phyloP scores from a whole-genome alignment of 352 stramenopile genomes.

The Albugo candida region DNA sequence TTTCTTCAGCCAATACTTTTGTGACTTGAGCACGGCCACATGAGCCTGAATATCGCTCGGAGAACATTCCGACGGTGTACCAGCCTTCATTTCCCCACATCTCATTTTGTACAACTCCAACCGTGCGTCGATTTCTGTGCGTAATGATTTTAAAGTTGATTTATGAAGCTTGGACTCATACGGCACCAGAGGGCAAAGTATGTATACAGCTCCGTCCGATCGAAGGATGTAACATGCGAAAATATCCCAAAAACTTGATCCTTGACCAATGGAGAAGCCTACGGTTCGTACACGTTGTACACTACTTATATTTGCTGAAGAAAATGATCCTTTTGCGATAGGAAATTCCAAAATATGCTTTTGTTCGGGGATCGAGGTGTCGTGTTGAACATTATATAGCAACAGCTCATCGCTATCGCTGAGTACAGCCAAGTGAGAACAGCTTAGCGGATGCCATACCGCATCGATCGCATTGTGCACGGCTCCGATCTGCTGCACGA shows the following conservation, averaged over 20 bases:
- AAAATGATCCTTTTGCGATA: not conserved
- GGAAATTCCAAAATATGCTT: slow-evolving; percentile 32
- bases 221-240: slow-evolving; percentile 61
- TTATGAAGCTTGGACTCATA: slow-evolving; percentile 28
- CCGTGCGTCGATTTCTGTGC: slow-evolving; percentile 37
- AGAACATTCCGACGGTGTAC: not conserved
- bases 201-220: slow-evolving; percentile 46
- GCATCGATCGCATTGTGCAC: slow-evolving; percentile 32
- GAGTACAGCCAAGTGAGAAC: slow-evolving; percentile 47
- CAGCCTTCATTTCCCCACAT: slow-evolving; percentile 7
- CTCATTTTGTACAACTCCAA: slow-evolving; percentile 32
- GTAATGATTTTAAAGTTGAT: slow-evolving; percentile 24
- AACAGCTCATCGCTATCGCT: slow-evolving; percentile 56
- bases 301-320: not conserved
- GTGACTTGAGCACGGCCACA: slow-evolving; percentile 50
- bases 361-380: slow-evolving; percentile 54
- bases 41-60: slow-evolving; percentile 7
- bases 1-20: slow-evolving; percentile 70
- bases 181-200: slow-evolving; percentile 46
- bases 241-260: slow-evolving; percentile 45
- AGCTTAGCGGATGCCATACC: slow-evolving; percentile 51
- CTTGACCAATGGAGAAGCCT: not conserved
- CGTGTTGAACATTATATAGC: slow-evolving; percentile 40
- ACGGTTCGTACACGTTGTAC: not conserved
- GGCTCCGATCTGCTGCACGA: slow-evolving; percentile 31